These are phyloP conservation scores for Filobasidium wieringae DNA, from an alignment of 768 basidiomycete species.

Conservation along the genomic window DNA sequence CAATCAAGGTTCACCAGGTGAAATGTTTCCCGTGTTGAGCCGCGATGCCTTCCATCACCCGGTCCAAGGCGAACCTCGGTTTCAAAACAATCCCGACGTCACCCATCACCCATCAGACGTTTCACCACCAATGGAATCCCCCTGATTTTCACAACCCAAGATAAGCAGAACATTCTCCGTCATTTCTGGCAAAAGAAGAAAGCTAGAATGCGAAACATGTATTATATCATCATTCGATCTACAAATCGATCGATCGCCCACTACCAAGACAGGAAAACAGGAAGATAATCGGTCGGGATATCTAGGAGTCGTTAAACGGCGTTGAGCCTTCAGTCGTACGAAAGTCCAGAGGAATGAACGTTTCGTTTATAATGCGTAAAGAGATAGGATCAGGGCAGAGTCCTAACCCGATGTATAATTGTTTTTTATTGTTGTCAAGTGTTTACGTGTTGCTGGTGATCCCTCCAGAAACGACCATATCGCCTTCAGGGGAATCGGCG, in stretches of 20 bases:
- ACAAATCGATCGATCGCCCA: no score
- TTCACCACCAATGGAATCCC: no score
- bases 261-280: not conserved
- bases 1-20: no score
- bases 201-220: not conserved
- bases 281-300: not conserved
- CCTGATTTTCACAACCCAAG: not conserved
- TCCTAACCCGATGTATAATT: no score
- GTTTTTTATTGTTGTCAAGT: no score
- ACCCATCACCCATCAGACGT: no score
- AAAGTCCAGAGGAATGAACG: no score
- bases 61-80: no score
- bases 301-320: not conserved
- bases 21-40: no score
- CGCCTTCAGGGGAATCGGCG: constrained; percentile 11
- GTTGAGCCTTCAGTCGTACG: not conserved
- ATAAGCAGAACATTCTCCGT: not conserved
- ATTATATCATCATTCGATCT: not conserved
- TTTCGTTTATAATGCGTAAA: not conserved
- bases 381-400: not conserved
- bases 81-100: no score
- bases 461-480: constrained; percentile 13
- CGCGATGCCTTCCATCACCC: no score
- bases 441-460: constrained; percentile 11
- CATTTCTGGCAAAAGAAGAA: not conserved